Conservation (phyloP, 306 rosid genomes). For the Quercus aquifolioides region DNA sequence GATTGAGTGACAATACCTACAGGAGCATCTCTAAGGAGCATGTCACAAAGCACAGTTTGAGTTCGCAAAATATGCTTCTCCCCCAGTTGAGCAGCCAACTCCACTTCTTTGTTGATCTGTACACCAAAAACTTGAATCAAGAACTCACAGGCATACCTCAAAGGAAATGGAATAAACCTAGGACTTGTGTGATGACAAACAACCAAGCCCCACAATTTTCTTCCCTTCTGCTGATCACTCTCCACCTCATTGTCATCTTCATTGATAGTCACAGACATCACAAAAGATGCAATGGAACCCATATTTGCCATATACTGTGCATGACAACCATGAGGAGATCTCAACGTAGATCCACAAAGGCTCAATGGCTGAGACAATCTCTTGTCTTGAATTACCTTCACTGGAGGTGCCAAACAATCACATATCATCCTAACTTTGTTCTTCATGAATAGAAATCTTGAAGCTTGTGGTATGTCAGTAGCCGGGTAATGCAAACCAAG, state of each 20-base stretch:
- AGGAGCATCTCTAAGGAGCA: conserved; percentile 42
- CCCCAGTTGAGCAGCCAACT: conserved; percentile 37
- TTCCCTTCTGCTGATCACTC: conserved; percentile 35
- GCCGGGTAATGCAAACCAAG: conserved; percentile 46
- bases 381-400: conserved; percentile 37
- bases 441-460: conserved; percentile 44
- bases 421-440: conserved; percentile 46
- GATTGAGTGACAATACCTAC: conserved; percentile 38
- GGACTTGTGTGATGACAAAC: conserved; percentile 51
- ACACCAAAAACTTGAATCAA: conserved; percentile 46
- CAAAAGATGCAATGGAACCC: conserved; percentile 46
- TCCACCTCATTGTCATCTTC: conserved; percentile 29
- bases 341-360: conserved; percentile 40
- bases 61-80: conserved; percentile 37
- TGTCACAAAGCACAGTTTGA: conserved; percentile 47
- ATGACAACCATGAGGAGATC: conserved; percentile 46
- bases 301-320: conserved; percentile 41
- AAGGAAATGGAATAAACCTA: conserved; percentile 43
- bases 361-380: conserved; percentile 36
- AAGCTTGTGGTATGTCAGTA: conserved; percentile 49
- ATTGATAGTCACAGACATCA: conserved; percentile 37
- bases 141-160: conserved; percentile 49
- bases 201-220: conserved; percentile 42
- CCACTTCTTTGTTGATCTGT: conserved; percentile 43
- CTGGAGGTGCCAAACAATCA: conserved; percentile 45